Base-by-base conservation (phyloP, 257 asterid genomes). In the Solanum acaule region DNA sequence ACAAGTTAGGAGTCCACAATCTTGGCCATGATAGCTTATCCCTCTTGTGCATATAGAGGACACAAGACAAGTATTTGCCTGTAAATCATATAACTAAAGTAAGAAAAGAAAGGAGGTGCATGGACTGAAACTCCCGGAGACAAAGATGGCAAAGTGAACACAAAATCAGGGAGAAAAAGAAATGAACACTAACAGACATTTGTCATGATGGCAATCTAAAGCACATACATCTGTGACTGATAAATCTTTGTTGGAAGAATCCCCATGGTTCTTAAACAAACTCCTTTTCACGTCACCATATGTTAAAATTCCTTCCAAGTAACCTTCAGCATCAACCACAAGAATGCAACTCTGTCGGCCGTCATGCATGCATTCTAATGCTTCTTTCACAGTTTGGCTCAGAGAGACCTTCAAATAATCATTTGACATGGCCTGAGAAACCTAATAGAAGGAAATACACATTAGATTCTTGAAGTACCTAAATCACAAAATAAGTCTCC, bases 21-120 rank as follows among this genome's bases (percentile, higher is more conserved):
- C 94, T 89, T 94, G 90, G 52, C 98, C 98, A 56, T 90, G 94
- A 90, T 93, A 94, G 87, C 91, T 94, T 89, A 92, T 93, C 87
- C 99, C 98, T 84, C 97, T 94, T 44, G 95, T 97, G 92, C 95
- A 95, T 35, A 96, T 87, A 61, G 98, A 93, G 86, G 99, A 96
- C 91, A 97, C 92, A 10, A 94, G 91, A 92, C 92, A 91, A 46
- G 93, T 61, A 79, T 88, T 92, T 76, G 92, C 95, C 98, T 95
- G 94, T 87, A 91, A 89, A 81, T 84, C 72, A 42, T 38, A 31
- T 10, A 85, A 86, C 40, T 79, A n/a, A 7, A 25, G 46, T 29
- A 85, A 16, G 46, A 52, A 44, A 14, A 67, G 7, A 23, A 3
- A 25, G 83, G 35, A 61, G 20, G 20, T 65, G 70, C 23, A 20